Conservation (phyloP, 2,329 filamentous ascomycete genomes). For the Alternaria sp. region DNA sequence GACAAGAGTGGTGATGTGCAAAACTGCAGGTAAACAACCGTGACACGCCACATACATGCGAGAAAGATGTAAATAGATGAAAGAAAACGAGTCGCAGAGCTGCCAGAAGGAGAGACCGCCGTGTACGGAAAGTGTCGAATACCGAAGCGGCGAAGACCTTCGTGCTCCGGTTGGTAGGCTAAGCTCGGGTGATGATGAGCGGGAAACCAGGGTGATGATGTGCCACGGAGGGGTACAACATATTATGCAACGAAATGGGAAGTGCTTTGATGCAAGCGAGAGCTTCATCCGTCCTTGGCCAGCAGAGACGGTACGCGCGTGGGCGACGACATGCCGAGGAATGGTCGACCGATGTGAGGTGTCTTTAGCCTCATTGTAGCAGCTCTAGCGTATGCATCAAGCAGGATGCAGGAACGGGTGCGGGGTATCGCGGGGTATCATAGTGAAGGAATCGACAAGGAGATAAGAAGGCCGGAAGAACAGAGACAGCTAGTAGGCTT, state of each 20-base stretch:
- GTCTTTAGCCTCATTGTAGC: conserved; percentile 8
- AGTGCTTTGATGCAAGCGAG: conserved; percentile 30
- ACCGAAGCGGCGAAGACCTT: neutral
- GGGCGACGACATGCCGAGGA: neutral
- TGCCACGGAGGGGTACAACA: conserved; percentile 20
- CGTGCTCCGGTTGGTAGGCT: conserved; percentile 5
- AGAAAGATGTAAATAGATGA: neutral
- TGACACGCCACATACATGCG: conserved; percentile 7
- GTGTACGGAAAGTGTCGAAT: neutral
- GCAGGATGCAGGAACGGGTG: conserved; percentile 37
- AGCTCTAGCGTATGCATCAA: conserved; percentile 31
- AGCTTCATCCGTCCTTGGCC: conserved; percentile 38
- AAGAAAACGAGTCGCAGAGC: neutral
- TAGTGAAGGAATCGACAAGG: conserved; percentile 33
- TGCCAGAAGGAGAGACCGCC: neutral
- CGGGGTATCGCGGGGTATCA: conserved; percentile 48
- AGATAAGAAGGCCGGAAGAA: conserved; percentile 18
- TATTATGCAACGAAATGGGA: conserved; percentile 42
- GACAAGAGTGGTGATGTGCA: conserved; percentile 17
- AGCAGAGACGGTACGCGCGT: conserved; percentile 38
- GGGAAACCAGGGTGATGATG: conserved; percentile 26
- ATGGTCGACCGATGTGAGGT: conserved; percentile 3
- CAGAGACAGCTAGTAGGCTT: conserved; percentile 8
- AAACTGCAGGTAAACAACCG: conserved; percentile 11
- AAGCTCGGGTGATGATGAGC: conserved; percentile 8